Percentiles rank a stretch among this genome's conserved stretches.
Evolutionary conservation across 495 filamentous ascomycete genomes (phyloP).

Genomic region (Penicillium daleae): DNA sequence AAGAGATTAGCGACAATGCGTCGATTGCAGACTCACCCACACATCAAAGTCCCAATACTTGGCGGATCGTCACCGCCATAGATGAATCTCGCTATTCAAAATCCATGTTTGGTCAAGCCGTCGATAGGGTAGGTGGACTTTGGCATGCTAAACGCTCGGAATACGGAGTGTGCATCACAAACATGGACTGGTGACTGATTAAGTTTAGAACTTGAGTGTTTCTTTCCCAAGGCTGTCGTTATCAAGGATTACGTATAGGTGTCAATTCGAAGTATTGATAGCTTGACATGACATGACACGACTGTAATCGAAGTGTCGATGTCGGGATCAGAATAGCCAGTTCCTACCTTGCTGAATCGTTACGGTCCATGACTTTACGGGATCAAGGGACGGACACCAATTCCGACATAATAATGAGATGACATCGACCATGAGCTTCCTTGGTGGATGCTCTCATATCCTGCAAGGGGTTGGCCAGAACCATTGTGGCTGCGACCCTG

Average conservation of each 20-base stretch:
- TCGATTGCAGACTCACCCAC: too few species aligned
- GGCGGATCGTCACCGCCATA: too few species aligned
- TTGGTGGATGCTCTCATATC: background rate
- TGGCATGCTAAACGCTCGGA: background rate
- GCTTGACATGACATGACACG: background rate
- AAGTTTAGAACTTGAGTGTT: background rate
- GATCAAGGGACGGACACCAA: background rate
- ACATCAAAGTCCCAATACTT: too few species aligned
- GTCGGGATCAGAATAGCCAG: background rate
- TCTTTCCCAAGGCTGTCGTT: background rate
- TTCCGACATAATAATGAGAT: background rate
- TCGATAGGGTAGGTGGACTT: background rate
- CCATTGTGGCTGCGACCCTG: background rate
- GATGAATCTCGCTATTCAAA: too few species aligned
- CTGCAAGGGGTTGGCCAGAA: background rate
- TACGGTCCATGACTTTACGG: background rate
- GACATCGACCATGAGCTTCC: background rate
- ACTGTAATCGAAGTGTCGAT: background rate
- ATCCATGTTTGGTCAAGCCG: background rate
- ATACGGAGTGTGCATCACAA: background rate
- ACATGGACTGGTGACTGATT: background rate
- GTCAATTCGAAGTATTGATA: background rate
- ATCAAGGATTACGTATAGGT: background rate
- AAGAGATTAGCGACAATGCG: too few species aligned
- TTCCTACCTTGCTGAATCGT: background rate